Evolutionary conservation across 164 flowering plant genomes (phyloP).

Genomic region (Saururus chinensis): DNA sequence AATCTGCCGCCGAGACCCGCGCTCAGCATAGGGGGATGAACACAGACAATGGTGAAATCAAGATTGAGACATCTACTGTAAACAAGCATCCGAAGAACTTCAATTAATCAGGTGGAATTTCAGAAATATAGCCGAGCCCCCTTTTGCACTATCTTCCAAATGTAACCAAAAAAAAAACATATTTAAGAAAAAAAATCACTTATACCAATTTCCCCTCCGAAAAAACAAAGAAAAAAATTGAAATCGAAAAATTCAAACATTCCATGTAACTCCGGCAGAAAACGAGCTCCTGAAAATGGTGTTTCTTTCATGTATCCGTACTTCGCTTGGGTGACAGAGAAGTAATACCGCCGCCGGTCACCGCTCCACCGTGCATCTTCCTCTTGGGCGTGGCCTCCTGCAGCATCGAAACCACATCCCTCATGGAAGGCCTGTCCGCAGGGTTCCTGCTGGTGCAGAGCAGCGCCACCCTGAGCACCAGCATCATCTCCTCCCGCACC

Average conservation of each 20-base stretch:
- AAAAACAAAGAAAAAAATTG: neutral
- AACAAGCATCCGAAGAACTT: too few species aligned
- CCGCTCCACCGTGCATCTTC: conserved; percentile 30
- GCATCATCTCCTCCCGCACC: conserved; percentile 87
- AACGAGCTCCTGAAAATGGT: too few species aligned
- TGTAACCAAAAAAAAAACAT: conserved; percentile 9
- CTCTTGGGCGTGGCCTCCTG: conserved; percentile 90
- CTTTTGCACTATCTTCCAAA: neutral
- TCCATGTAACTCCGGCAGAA: too few species aligned
- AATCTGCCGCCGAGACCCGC: too few species aligned
- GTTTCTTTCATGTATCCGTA: conserved; percentile 21
- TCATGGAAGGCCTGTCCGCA: conserved; percentile 87
- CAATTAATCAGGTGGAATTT: too few species aligned
- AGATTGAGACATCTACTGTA: too few species aligned
- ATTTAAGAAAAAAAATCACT: conserved; percentile 12
- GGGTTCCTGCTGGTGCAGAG: conserved; percentile 85
- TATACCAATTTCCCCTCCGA: conserved; percentile 41
- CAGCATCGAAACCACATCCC: conserved; percentile 89
- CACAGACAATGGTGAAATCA: too few species aligned
- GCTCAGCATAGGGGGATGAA: too few species aligned
- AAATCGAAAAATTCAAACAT: neutral
- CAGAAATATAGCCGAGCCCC: too few species aligned
- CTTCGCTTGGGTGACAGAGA: conserved; percentile 5
- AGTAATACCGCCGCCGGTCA: conserved; percentile 12
- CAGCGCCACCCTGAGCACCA: conserved; percentile 71